Evolutionary conservation across 495 filamentous ascomycete species (phyloP), one percentile per base, ranked within the genome.

Genomic region (Daldinia concentrica): DNA sequence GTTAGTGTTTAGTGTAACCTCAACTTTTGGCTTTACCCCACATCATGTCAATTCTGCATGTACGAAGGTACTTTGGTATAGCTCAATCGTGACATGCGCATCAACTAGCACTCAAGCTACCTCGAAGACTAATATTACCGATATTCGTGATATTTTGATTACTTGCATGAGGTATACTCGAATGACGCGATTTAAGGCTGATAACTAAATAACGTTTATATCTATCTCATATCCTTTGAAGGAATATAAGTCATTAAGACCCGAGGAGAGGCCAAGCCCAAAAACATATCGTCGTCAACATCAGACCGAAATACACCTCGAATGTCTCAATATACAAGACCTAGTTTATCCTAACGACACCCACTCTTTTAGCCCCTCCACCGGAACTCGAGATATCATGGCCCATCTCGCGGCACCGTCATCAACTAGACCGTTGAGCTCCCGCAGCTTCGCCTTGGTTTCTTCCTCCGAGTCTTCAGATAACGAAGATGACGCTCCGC

Each of bases 401-500:
- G 69, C 80, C 24, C 75, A 81, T 19, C 76, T 83, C 29, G 62
- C 69, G 22, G 70, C 75, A 52, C 64, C 74, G 29, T 74, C 77
- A 1, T 72, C 77, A 6, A 58, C 64, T 26, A 67, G 77, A 11
- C 80, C 79, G 9, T 62, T 74, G 11, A 62, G 74, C 29, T 79
- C 78, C 62, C 74, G 77, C 4, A 73, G 74, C 56, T 79, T 79
- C 74, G 72, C 69, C 29, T 69, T 82, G 7, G 60, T 68, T 57
- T 71, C 78, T 6, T 77, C 78, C 0, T 69, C 77, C 37, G 71
- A 76, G n/a, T 69, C 67, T 12, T 64, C 65, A 15, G 69, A 69
- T 26, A 67, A 69, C 12, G 88, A 90, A 74, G 86, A 91, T 69
- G 84, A 88, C 63, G 85, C 86, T 55, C 86, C 87, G 45, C 89